Evolutionary conservation across 768 basidiomycete species (phyloP).

Genomic region (Trametes cingulata): DNA sequence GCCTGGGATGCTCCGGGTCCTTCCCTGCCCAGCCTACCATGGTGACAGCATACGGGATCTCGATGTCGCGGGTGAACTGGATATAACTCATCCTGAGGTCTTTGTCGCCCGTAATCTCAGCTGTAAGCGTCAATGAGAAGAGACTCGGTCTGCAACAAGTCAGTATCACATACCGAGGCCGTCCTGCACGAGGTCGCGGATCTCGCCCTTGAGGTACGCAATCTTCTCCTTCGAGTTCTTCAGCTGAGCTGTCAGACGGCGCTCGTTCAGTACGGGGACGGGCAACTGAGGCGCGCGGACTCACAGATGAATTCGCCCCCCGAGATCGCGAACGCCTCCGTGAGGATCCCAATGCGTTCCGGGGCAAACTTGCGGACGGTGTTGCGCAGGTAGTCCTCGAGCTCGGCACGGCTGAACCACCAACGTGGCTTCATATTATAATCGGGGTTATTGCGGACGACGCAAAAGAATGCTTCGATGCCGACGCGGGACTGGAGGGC

Average conservation of each 20-base stretch:
- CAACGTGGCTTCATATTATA: not conserved
- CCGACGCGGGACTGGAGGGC: not conserved
- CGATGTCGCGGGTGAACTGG: not conserved
- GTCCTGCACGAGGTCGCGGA: not conserved
- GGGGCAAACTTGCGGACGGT: not conserved
- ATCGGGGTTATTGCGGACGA: slow-evolving; percentile 1
- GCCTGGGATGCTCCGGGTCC: not conserved
- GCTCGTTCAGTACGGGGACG: no score
- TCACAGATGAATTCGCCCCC: not conserved
- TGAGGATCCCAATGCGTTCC: not conserved
- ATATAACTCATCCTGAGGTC: not conserved
- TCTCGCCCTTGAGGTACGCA: not conserved
- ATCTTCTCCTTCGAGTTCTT: not conserved
- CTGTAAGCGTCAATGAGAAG: not conserved
- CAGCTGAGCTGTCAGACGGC: not conserved
- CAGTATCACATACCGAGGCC: not conserved
- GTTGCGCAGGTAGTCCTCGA: not conserved
- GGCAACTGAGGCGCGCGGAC: not conserved
- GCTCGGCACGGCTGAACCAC: not conserved
- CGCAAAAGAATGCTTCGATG: not conserved
- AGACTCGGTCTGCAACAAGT: not conserved
- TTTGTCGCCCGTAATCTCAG: not conserved
- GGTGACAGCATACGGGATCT: not conserved
- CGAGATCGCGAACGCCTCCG: not conserved
- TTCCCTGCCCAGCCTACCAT: not conserved